These are phyloP conservation scores for Capronia epimyces DNA, from an alignment of 2,329 filamentous ascomycete species.

Conservation along the genomic window DNA sequence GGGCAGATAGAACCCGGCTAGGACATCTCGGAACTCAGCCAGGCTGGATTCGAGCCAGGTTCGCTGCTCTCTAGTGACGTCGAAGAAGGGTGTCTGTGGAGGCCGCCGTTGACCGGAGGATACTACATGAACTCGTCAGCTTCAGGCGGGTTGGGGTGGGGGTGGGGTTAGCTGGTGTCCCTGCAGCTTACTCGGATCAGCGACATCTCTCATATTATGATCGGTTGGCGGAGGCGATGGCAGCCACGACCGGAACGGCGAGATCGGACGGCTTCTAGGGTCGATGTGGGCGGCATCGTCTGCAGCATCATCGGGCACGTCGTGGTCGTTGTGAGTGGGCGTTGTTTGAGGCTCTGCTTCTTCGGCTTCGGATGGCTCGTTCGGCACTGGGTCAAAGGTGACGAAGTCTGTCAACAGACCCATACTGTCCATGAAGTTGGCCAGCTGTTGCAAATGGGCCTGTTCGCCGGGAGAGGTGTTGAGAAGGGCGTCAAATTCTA, in stretches of 20 bases:
- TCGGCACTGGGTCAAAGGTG: neutral
- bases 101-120: neutral
- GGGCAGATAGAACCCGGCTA: neutral
- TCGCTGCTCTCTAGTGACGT: constrained; percentile 1
- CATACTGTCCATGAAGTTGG: constrained; percentile 4
- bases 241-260: constrained; percentile 5
- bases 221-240: constrained; percentile 1
- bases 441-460: constrained; percentile 4
- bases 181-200: neutral
- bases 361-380: neutral
- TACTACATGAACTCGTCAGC: neutral
- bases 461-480: constrained; percentile 2
- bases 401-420: constrained; percentile 4
- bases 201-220: neutral
- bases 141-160: too few relatives aligned
- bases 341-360: neutral
- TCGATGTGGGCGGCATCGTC: neutral
- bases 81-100: neutral
- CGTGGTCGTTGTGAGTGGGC: neutral
- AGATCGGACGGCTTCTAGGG: constrained; percentile 1
- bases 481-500: constrained; percentile 4
- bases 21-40: neutral
- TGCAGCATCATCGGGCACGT: neutral
- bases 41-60: neutral
- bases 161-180: too few relatives aligned